Evolutionary conservation across 495 filamentous ascomycete genomes (phyloP), one percentile per base, ranked within the genome.

Genomic region (Podospora tetraspora): DNA sequence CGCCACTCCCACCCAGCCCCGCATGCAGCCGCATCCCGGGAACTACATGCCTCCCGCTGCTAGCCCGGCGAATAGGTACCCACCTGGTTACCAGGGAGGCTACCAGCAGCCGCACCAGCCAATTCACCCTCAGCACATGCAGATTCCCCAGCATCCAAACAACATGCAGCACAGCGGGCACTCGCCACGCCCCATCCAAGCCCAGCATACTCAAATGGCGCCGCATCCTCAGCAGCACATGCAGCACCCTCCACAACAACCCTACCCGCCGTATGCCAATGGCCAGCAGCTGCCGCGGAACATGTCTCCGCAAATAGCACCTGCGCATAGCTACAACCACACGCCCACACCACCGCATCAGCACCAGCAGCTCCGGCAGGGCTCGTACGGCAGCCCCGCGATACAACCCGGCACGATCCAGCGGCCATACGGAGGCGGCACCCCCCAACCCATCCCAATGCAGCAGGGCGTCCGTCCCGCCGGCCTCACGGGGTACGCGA

Each of bases 41-140:
- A 72, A 72, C 60, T 75, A 71, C 57, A 70, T 76, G 66, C 72
- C 69, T 23, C 78, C 76, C 27, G 70, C 75, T 11, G 71, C 63
- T 1, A 73, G 75, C 10, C 78, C 78, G 2, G 70, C 70, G 30
- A 69, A 71, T 16, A 71, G 77, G 19, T 79, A 72, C 56, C 69
- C 72, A 5, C 72, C 68, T 22, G 69, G 66, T 19, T 79, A 75
- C 57, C 70, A 66, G 63, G 64, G 57, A 56, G 77, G 66, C 73
- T 80, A 68, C 62, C 69, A 71, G 23, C 71, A 68, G 21, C 73
- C 66, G 21, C 74, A 73, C 22, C 79, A 74, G 19, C 72, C 75
- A 57, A 64, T 64, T n/a, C 73, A 77, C 66, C 76, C 77, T 30
- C 71, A 80, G 59, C 78, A 79, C 25, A 74, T 79, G 30, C 78